These are phyloP conservation scores for Parasarocladium wereldwijsianum DNA, from an alignment of 2,329 filamentous ascomycete species.

Conservation along the genomic window DNA sequence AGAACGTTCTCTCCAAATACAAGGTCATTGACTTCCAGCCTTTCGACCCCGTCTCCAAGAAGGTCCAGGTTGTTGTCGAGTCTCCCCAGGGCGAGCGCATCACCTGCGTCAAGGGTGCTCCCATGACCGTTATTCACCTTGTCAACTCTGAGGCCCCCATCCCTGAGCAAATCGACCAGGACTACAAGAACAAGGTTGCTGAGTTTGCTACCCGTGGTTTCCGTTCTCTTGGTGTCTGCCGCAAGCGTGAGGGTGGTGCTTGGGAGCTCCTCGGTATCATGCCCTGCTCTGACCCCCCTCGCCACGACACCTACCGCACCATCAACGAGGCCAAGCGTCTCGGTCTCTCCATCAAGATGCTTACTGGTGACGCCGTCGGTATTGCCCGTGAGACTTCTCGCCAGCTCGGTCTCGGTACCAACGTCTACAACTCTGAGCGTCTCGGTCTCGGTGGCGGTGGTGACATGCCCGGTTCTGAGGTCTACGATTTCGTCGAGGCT, in stretches of 20 bases:
- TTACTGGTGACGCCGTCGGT: conserved; percentile 87
- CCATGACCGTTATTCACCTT: conserved; percentile 73
- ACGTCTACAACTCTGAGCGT: conserved; percentile 86
- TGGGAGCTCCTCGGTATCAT: conserved; percentile 94
- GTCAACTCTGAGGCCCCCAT: conserved; percentile 76
- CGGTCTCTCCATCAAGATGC: conserved; percentile 87
- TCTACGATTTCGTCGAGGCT: conserved; percentile 91
- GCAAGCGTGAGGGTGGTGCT: conserved; percentile 64
- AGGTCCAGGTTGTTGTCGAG: conserved; percentile 72
- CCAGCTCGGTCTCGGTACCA: conserved; percentile 81
- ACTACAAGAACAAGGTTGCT: conserved; percentile 84
- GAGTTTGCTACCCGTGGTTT: conserved; percentile 90
- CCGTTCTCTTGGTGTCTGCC: conserved; percentile 84
- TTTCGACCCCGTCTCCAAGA: conserved; percentile 89
- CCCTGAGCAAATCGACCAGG: conserved; percentile 59
- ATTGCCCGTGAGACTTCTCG: conserved; percentile 86
- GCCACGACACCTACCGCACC: conserved; percentile 80
- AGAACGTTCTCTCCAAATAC: conserved; percentile 68
- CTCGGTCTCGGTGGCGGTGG: conserved; percentile 80
- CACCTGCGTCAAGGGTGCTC: conserved; percentile 81
- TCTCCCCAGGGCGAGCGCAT: conserved; percentile 74
- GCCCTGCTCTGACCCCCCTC: conserved; percentile 84
- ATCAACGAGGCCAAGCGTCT: conserved; percentile 81
- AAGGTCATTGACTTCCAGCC: conserved; percentile 73
- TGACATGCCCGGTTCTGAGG: conserved; percentile 86